These are phyloP conservation scores for Vitis labrusca DNA, from an alignment of 164 flowering plant species.

Conservation along the genomic window DNA sequence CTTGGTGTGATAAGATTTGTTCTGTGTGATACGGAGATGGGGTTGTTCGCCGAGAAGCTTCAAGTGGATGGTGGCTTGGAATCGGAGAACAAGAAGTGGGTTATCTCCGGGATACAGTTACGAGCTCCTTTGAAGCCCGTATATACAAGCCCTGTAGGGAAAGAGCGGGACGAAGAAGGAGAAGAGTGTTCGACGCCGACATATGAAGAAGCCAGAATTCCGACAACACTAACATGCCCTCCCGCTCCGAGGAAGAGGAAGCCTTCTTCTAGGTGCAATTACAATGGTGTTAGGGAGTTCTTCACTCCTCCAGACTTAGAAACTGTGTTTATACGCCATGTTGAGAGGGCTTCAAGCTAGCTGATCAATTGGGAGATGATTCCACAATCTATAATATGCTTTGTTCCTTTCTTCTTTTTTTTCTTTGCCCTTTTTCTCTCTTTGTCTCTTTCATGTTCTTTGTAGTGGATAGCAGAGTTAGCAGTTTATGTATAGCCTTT, in stretches of 20 bases:
- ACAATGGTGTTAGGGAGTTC: slow-evolving; percentile 26
- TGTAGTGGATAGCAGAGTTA: neutral
- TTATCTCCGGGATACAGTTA: slow-evolving; percentile 36
- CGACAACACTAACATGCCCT: slow-evolving; percentile 27
- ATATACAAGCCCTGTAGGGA: slow-evolving; percentile 18
- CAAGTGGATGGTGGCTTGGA: slow-evolving; percentile 22
- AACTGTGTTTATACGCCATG: slow-evolving; percentile 32
- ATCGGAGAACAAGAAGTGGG: slow-evolving; percentile 31
- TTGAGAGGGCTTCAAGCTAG: slow-evolving; percentile 18
- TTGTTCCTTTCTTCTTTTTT: neutral
- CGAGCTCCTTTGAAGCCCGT: slow-evolving; percentile 41
- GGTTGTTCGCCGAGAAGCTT: slow-evolving; percentile 25
- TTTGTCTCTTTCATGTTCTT: neutral
- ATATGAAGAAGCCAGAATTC: slow-evolving; percentile 27
- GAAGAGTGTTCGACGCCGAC: slow-evolving; percentile 31
- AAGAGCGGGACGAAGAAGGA: slow-evolving; percentile 11
- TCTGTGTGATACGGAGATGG: slow-evolving; percentile 17
- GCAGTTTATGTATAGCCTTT: neutral
- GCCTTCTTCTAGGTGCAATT: slow-evolving; percentile 26
- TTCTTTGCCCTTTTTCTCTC: neutral
- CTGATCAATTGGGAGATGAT: neutral
- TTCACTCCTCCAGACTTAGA: slow-evolving; percentile 49
- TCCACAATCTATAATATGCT: neutral
- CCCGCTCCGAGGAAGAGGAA: slow-evolving; percentile 50
- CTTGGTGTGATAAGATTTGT: neutral